Percentiles rank a stretch among this genome's conserved stretches.
These are phyloP conservation scores for Aspergillus texensis DNA, from an alignment of 2,329 filamentous ascomycete species.

Conservation along the genomic window DNA sequence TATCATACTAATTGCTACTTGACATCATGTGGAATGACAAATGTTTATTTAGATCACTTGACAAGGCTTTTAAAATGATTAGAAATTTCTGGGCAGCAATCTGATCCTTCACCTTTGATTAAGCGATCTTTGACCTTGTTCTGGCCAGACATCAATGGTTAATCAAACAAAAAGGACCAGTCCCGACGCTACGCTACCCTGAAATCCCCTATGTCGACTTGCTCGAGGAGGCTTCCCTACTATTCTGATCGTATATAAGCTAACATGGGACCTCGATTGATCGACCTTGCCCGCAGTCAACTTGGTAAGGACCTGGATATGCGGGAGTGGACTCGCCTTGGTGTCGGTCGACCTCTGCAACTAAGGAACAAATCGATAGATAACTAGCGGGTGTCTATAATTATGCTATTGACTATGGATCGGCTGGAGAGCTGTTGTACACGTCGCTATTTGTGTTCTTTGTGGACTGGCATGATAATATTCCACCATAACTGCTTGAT, in stretches of 20 bases:
- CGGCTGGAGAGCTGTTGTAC: no score
- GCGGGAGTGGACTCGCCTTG: no score
- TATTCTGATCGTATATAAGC: constrained; percentile 17
- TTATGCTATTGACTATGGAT: no score
- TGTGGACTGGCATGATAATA: no score
- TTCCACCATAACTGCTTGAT: no score
- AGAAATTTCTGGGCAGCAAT: not conserved
- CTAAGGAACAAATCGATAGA: no score
- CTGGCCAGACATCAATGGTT: not conserved
- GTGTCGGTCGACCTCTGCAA: no score
- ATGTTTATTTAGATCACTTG: not conserved
- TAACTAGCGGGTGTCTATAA: no score
- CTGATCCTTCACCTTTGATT: not conserved
- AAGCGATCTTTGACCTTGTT: not conserved
- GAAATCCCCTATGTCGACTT: constrained; percentile 8
- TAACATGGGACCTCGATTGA: constrained; percentile 13
- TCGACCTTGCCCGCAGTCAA: constrained; percentile 15
- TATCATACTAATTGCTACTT: no score
- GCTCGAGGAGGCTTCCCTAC: constrained; percentile 19
- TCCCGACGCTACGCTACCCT: not conserved
- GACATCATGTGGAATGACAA: not conserved
- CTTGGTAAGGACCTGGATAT: not conserved
- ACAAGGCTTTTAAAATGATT: not conserved
- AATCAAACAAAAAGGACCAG: not conserved
- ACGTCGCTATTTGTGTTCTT: no score